Evolutionary conservation across 1,284 basidiomycete species (phyloP).

Genomic region (Austroboletus novae-zelandiae): DNA sequence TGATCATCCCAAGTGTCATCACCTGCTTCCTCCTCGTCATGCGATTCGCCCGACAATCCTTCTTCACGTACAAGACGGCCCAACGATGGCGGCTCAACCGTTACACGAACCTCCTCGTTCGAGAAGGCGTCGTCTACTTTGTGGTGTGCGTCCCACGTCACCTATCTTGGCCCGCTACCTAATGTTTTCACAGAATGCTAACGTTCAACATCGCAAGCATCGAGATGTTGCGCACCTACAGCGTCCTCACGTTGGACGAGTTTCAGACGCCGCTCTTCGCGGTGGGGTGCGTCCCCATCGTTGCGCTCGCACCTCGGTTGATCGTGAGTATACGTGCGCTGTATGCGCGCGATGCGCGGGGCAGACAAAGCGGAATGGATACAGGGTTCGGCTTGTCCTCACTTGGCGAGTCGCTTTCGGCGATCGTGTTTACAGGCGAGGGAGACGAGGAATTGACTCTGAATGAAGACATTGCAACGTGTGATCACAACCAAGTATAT

Average conservation of each 20-base stretch:
- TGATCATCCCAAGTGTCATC: background rate
- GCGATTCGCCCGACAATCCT: background rate
- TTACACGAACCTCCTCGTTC: background rate
- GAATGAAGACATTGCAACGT: background rate
- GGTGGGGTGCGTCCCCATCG: background rate
- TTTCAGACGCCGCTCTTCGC: background rate
- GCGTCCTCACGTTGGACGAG: background rate
- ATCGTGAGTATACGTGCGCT: background rate
- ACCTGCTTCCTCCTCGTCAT: background rate
- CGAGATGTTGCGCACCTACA: background rate
- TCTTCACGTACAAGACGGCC: background rate
- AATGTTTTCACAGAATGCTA: background rate
- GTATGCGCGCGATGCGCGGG: background rate
- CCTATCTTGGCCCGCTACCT: background rate
- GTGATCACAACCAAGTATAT: too few relatives aligned
- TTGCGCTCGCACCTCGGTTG: background rate
- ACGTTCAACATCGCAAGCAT: background rate
- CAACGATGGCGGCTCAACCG: background rate
- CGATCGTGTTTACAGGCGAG: background rate
- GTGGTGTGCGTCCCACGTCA: background rate
- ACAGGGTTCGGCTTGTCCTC: background rate
- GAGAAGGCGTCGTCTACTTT: background rate
- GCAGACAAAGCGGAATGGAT: background rate
- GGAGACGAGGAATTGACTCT: background rate
- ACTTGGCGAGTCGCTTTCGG: background rate